Conservation (phyloP, 306 rosid genomes). For the Cicer chorassanicum region DNA sequence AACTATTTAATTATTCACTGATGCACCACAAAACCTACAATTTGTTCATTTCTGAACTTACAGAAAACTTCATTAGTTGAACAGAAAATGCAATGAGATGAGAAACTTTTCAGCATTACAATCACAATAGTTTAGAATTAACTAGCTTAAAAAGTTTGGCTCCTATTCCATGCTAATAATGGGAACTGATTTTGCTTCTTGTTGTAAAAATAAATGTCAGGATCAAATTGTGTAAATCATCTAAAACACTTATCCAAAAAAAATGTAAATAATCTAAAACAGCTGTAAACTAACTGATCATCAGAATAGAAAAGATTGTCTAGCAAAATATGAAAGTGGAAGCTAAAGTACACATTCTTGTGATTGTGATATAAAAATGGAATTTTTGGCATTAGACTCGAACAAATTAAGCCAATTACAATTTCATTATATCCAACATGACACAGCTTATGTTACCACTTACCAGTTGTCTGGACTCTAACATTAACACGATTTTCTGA, state of each 20-base stretch:
- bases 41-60: not conserved
- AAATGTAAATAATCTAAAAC: constrained; percentile 19
- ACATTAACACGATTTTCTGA: constrained; percentile 81
- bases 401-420: constrained; percentile 25
- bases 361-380: not conserved
- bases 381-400: constrained; percentile 23
- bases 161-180: not conserved
- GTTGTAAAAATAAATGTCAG: not conserved
- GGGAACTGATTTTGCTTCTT: not conserved
- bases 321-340: not conserved
- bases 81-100: not conserved
- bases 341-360: not conserved
- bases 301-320: constrained; percentile 1
- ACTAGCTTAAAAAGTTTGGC: not conserved
- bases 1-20: not conserved
- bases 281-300: not conserved
- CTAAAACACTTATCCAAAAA: not conserved
- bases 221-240: constrained; percentile 10
- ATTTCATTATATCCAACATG: not conserved
- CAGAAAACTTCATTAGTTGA: not conserved
- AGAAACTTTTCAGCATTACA: not conserved
- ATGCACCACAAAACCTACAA: not conserved
- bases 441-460: constrained; percentile 56
- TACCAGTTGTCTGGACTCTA: constrained; percentile 84
- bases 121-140: not conserved